Conservation (phyloP, 2,329 filamentous ascomycete species). For the Leptodontidium sp. region DNA sequence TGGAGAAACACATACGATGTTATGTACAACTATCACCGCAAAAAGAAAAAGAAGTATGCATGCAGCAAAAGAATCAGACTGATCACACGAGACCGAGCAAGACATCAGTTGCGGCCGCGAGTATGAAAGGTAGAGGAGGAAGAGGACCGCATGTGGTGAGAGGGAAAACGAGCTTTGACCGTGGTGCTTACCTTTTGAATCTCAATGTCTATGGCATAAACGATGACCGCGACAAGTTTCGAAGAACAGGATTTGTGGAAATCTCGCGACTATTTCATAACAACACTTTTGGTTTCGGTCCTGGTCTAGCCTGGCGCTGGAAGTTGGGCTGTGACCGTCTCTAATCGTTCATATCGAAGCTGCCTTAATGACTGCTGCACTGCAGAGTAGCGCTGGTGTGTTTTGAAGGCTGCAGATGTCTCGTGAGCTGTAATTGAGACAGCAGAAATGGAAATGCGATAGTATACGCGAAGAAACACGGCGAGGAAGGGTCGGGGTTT, state of each 20-base stretch:
- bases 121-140: not conserved
- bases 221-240: slow-evolving; percentile 31
- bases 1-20: slow-evolving; percentile 21
- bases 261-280: not conserved
- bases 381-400: slow-evolving; percentile 23
- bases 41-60: slow-evolving; percentile 16
- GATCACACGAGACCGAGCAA: slow-evolving; percentile 16
- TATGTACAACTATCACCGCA: slow-evolving; percentile 18
- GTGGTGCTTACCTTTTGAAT: slow-evolving; percentile 31
- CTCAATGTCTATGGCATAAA: slow-evolving; percentile 33
- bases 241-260: slow-evolving; percentile 20
- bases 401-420: slow-evolving; percentile 24
- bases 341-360: slow-evolving; percentile 30
- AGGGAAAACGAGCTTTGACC: slow-evolving; percentile 30
- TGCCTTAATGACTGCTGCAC: slow-evolving; percentile 15
- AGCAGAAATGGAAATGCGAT: slow-evolving; percentile 22
- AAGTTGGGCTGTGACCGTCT: slow-evolving; percentile 19
- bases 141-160: not conserved
- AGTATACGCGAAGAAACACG: slow-evolving; percentile 1
- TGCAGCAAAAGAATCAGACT: slow-evolving; percentile 21
- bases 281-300: not conserved
- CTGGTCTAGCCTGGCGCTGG: slow-evolving; percentile 16
- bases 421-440: slow-evolving; percentile 27
- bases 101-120: slow-evolving; percentile 19
- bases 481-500: slow-evolving; percentile 10